Percentiles rank a stretch among this genome's conserved stretches.
phyloP scores from a whole-genome alignment of 768 basidiomycete genomes.

The Rhodotorula kratochvilovae region DNA sequence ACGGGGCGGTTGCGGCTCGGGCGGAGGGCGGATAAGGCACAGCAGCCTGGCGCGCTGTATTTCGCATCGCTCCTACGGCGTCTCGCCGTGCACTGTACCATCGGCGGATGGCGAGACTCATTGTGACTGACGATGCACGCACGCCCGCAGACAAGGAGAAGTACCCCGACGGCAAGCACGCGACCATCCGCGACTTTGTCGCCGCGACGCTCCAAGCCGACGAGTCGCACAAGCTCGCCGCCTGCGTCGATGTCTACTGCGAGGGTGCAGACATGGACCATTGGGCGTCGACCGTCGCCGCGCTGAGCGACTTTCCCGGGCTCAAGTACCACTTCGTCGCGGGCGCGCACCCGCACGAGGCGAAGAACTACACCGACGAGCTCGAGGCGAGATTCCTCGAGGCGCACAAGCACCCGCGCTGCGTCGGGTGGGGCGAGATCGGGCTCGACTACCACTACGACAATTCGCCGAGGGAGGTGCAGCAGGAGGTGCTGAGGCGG shows the following conservation, averaged over 20 bases:
- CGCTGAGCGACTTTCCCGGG: constrained; percentile 15
- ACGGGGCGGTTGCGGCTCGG: too few species aligned
- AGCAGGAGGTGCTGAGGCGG: constrained; percentile 61
- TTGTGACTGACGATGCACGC: too few species aligned
- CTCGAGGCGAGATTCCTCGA: constrained; percentile 67
- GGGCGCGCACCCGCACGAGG: constrained; percentile 61
- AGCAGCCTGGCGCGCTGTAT: too few species aligned
- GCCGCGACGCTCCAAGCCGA: constrained; percentile 54
- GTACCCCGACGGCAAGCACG: constrained; percentile 58
- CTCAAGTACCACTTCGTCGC: constrained; percentile 78
- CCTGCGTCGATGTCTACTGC: constrained; percentile 81
- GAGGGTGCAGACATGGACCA: constrained; percentile 50
- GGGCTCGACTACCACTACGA: constrained; percentile 79
- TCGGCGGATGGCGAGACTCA: too few species aligned
- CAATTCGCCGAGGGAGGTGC: constrained; percentile 65
- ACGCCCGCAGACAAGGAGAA: constrained; percentile 48
- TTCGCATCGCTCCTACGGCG: too few species aligned
- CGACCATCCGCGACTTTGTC: constrained; percentile 66
- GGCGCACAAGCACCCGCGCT: constrained; percentile 59
- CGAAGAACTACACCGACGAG: constrained; percentile 62
- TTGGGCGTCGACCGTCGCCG: constrained; percentile 10
- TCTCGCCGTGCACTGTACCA: too few species aligned
- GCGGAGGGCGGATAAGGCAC: too few species aligned
- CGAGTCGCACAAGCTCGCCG: neutral
- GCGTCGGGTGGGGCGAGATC: constrained; percentile 85